A percentile compares a stretch with the other conserved stretches of the same genome.
phyloP scores from a whole-genome alignment of 345 rosid species.

The Populus euphratica region DNA sequence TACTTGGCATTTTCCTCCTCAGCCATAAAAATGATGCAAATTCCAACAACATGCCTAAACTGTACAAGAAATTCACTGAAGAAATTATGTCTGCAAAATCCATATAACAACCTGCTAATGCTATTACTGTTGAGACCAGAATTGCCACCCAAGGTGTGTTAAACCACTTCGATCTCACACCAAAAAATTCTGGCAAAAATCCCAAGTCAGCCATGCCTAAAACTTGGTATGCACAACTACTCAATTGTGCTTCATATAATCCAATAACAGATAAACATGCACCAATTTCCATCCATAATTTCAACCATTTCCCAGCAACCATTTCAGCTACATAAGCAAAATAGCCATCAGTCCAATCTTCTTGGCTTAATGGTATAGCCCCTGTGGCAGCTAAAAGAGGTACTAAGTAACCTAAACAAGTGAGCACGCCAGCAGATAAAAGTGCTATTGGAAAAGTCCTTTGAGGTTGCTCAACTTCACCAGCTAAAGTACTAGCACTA shows the following conservation, averaged over 20 bases:
- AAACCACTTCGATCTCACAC: slow-evolving; percentile 28
- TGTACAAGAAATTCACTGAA: slow-evolving; percentile 41
- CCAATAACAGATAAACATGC: slow-evolving; percentile 24
- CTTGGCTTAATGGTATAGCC: slow-evolving; percentile 11
- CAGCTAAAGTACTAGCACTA: slow-evolving; percentile 26
- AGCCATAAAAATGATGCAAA: slow-evolving; percentile 46
- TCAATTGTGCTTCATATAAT: slow-evolving; percentile 26
- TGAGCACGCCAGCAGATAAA: slow-evolving; percentile 7
- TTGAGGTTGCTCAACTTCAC: slow-evolving; percentile 28
- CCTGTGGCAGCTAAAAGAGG: slow-evolving; percentile 27
- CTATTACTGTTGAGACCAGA: slow-evolving; percentile 27
- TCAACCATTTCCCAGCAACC: slow-evolving; percentile 29
- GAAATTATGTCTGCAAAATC: slow-evolving; percentile 35
- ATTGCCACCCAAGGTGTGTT: slow-evolving; percentile 48
- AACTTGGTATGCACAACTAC: slow-evolving; percentile 18
- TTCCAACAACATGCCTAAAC: slow-evolving; percentile 49
- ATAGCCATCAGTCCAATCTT: slow-evolving; percentile 23
- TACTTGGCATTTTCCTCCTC: slow-evolving; percentile 31
- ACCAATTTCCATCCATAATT: slow-evolving; percentile 25
- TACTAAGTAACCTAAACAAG: slow-evolving; percentile 16
- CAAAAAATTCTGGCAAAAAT: slow-evolving; percentile 19
- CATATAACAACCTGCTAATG: slow-evolving; percentile 26
- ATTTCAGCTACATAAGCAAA: slow-evolving; percentile 20
- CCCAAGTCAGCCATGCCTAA: slow-evolving; percentile 32
- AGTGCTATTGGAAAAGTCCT: slow-evolving; percentile 24